Percentiles rank a stretch among this genome's conserved stretches.
These are phyloP conservation scores for Daucus carota DNA, from an alignment of 129 eudicot genomes.

Conservation along the genomic window DNA sequence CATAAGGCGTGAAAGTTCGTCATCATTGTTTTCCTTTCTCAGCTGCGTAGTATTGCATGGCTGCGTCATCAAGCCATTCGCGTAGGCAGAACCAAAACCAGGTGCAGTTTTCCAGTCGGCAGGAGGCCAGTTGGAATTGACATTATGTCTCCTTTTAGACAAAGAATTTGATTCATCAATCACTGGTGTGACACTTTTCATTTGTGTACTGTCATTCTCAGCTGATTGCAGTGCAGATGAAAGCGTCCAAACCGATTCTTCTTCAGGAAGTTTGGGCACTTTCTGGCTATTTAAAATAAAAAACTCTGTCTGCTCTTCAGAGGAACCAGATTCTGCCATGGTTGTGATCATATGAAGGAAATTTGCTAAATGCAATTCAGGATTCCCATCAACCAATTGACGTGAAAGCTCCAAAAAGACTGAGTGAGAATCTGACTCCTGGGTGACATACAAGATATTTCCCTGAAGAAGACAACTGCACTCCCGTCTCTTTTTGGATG, in stretches of 20 bases:
- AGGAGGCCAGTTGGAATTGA: slow-evolving; percentile 73
- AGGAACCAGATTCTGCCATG: slow-evolving; percentile 76
- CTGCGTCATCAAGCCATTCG: slow-evolving; percentile 8
- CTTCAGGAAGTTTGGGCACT: slow-evolving; percentile 56
- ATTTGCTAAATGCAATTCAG: slow-evolving; percentile 70
- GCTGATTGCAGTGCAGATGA: slow-evolving; percentile 19
- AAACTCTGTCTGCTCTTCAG: slow-evolving; percentile 60
- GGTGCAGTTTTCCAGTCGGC: slow-evolving; percentile 84
- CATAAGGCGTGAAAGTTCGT: slow-evolving; percentile 6
- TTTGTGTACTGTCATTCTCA: slow-evolving; percentile 20
- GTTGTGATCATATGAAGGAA: slow-evolving; percentile 81
- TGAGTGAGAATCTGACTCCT: slow-evolving; percentile 59
- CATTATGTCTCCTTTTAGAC: slow-evolving; percentile 24
- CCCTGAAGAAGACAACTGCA: slow-evolving; percentile 63
- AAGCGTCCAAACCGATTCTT: slow-evolving; percentile 63
- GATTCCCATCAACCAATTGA: slow-evolving; percentile 40
- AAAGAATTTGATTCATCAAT: slow-evolving; percentile 24
- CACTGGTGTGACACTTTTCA: slow-evolving; percentile 14
- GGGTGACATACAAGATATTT: slow-evolving; percentile 47
- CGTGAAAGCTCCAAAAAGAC: slow-evolving; percentile 70
- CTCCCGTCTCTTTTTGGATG: slow-evolving; percentile 54
- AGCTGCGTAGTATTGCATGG: slow-evolving; percentile 9
- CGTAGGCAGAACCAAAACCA: slow-evolving; percentile 36
- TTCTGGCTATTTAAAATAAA: slow-evolving; percentile 71
- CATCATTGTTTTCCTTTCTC: slow-evolving; percentile 10